Percentiles rank a stretch among this genome's conserved stretches.
phyloP scores from a whole-genome alignment of 768 basidiomycete genomes.

The Dentipellis fragilis region DNA sequence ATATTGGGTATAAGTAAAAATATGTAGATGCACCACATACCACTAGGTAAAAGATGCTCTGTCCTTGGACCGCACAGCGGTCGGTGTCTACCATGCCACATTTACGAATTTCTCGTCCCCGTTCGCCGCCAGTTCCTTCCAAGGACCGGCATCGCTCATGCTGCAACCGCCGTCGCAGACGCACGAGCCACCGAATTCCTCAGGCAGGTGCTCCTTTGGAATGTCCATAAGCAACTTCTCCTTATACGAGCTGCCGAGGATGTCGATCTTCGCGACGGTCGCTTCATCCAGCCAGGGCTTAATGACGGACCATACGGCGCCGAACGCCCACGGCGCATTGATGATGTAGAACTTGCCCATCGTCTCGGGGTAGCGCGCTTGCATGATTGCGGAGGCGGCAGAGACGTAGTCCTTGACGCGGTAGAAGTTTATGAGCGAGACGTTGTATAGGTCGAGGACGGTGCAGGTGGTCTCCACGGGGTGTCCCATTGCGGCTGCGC shows the following conservation, averaged over 20 bases:
- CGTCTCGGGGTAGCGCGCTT: conserved; percentile 85
- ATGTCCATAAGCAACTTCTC: conserved; percentile 75
- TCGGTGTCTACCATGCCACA: too few relatives aligned
- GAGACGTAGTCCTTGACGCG: conserved; percentile 88
- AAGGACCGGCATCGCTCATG: conserved; percentile 85
- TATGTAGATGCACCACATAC: too few relatives aligned
- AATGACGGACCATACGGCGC: conserved; percentile 78
- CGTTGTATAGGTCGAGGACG: conserved; percentile 80
- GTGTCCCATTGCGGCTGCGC: conserved; percentile 61
- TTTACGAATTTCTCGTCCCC: too few relatives aligned
- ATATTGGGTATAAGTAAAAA: too few relatives aligned
- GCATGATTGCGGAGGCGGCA: conserved; percentile 66
- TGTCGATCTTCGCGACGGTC: conserved; percentile 90
- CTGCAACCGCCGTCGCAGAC: conserved; percentile 73
- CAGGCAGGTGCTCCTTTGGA: conserved; percentile 74
- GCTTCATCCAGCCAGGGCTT: conserved; percentile 94
- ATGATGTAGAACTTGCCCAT: conserved; percentile 99
- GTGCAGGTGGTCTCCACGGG: conserved; percentile 97
- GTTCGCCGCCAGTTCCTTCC: conserved; percentile 39
- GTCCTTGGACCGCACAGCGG: too few relatives aligned
- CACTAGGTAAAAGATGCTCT: too few relatives aligned
- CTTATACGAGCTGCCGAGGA: conserved; percentile 71
- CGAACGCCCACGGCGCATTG: conserved; percentile 92
- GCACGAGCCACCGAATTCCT: conserved; percentile 78
- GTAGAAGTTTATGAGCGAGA: conserved; percentile 70